Percentiles rank a stretch among this genome's conserved stretches.
These are phyloP conservation scores for Chiua virens DNA, from an alignment of 768 basidiomycete species.

Conservation along the genomic window DNA sequence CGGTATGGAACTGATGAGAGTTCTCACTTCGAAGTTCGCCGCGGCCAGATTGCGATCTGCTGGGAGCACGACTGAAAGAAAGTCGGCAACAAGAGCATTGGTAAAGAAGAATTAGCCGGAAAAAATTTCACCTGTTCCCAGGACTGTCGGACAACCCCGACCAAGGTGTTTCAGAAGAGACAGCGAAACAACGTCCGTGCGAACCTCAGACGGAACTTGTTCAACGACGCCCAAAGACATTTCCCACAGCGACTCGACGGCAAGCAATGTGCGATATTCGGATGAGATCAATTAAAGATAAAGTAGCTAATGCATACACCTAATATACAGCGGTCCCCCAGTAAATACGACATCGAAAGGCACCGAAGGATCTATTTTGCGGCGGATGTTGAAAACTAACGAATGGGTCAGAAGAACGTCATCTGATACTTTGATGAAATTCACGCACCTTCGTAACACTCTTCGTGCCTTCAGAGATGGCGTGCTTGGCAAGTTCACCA, in stretches of 20 bases:
- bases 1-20: background rate
- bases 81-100: background rate
- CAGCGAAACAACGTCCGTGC: no score
- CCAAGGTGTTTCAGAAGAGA: no score
- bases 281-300: conserved; percentile 26
- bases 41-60: background rate
- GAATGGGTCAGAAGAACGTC: background rate
- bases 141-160: no score
- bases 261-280: background rate
- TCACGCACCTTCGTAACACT: conserved; percentile 57
- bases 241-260: background rate
- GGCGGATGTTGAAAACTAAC: conserved; percentile 45
- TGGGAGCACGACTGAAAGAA: background rate
- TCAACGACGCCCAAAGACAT: no score
- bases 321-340: conserved; percentile 32
- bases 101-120: background rate
- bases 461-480: conserved; percentile 93
- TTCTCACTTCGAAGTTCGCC: no score
- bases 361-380: conserved; percentile 35
- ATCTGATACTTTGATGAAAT: background rate
- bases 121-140: no score
- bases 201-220: no score
- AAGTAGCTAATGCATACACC: conserved; percentile 30
- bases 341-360: conserved; percentile 17
- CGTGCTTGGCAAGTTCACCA: conserved; percentile 97